These are phyloP conservation scores for Alternaria sp. DNA, from an alignment of 2,329 filamentous ascomycete genomes.

Conservation along the genomic window DNA sequence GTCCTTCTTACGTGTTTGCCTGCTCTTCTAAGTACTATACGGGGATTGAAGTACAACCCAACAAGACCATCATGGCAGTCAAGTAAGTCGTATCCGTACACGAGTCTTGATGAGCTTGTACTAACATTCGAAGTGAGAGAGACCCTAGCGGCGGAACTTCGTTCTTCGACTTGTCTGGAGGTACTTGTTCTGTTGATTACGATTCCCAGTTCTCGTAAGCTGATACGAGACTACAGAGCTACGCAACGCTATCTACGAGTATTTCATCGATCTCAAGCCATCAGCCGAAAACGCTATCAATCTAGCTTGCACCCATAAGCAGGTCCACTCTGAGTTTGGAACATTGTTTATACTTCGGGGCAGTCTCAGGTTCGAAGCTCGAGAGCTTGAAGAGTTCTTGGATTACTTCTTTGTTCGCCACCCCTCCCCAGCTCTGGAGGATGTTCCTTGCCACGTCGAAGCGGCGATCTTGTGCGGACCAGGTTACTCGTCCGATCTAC, in stretches of 20 bases:
- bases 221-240: not conserved
- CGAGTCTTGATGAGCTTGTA: not conserved
- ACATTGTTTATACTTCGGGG: accelerated
- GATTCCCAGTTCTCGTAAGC: accelerated
- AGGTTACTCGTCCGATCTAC: no score
- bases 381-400: no score
- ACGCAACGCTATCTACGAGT: not conserved
- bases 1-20: no score
- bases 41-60: accelerated
- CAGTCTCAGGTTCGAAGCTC: no score
- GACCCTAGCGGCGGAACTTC: not conserved
- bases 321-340: not conserved
- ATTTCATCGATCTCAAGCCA: not conserved
- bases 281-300: no score
- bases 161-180: not conserved
- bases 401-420: no score
- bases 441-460: no score
- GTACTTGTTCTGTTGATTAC: accelerated
- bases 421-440: no score
- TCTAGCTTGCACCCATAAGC: not conserved
- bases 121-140: not conserved
- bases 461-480: no score
- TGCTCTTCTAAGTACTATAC: not conserved
- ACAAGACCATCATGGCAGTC: not conserved
- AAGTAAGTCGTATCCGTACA: no score